phyloP scores from a whole-genome alignment of 495 filamentous ascomycete species.

The Podospora bellae-mahoneyi region DNA sequence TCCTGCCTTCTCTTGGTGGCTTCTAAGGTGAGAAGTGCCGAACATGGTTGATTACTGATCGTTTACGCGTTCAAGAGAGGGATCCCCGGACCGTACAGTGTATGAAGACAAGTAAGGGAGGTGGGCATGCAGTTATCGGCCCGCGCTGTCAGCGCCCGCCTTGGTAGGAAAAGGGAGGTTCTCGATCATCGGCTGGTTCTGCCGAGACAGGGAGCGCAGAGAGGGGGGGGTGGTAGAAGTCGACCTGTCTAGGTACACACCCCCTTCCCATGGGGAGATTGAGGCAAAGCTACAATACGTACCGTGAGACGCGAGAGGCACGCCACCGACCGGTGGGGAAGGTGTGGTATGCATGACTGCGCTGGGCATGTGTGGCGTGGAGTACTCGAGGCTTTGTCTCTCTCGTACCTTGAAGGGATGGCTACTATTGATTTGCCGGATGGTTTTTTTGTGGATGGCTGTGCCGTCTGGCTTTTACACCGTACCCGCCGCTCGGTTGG shows the following conservation, averaged over 20 bases:
- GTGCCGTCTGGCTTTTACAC: neutral
- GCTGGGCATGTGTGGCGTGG: too few species aligned
- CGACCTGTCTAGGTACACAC: neutral
- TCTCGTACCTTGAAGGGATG: neutral
- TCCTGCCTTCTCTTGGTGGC: neutral
- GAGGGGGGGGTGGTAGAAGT: neutral
- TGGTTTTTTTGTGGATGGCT: neutral
- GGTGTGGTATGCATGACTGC: neutral
- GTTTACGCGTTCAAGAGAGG: neutral
- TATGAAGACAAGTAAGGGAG: neutral
- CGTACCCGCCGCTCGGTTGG: neutral
- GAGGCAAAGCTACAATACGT: too few species aligned
- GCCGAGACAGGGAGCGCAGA: neutral
- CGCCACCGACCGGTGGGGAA: neutral
- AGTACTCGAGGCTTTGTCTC: too few species aligned
- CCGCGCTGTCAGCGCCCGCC: neutral
- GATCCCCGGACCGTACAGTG: neutral
- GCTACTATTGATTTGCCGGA: neutral
- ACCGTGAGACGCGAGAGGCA: neutral
- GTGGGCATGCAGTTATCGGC: neutral
- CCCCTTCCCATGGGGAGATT: neutral
- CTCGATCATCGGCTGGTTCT: neutral
- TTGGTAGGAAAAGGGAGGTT: neutral
- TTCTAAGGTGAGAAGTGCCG: neutral
- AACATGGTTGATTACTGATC: neutral